Evolutionary conservation across 75 land plant species (phyloP).

Genomic region (Sequoiadendron giganteum): DNA sequence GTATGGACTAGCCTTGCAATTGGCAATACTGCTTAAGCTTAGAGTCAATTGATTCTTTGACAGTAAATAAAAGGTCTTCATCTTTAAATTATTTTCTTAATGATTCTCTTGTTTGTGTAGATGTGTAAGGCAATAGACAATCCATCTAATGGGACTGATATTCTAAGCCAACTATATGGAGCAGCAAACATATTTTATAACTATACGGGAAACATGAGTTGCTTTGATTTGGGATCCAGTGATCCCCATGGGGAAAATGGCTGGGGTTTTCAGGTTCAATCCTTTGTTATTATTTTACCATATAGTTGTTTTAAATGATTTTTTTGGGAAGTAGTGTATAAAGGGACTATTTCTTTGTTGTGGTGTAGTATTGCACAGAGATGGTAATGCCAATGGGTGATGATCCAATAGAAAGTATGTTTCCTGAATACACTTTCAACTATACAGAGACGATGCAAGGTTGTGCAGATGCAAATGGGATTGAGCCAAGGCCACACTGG

Average conservation of each 20-base stretch:
- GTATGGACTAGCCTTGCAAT: too few species aligned
- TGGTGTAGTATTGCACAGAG: slow-evolving; percentile 44
- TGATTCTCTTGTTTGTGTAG: slow-evolving; percentile 14
- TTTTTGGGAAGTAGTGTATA: not conserved
- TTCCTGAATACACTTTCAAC: slow-evolving; percentile 18
- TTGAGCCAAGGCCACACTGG: slow-evolving; percentile 34
- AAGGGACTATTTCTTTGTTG: not conserved
- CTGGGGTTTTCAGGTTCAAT: slow-evolving; percentile 28
- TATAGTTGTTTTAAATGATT: not conserved
- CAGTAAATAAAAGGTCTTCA: too few species aligned
- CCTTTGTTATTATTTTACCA: not conserved
- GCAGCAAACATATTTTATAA: slow-evolving; percentile 13
- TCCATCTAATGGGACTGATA: slow-evolving; percentile 17
- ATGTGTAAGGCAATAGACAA: slow-evolving; percentile 29
- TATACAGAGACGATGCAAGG: not conserved
- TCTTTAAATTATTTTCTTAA: too few species aligned
- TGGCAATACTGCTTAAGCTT: too few species aligned
- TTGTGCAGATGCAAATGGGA: slow-evolving; percentile 20
- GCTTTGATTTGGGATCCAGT: slow-evolving; percentile 20
- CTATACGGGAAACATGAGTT: slow-evolving; percentile 26
- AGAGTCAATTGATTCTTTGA: too few species aligned
- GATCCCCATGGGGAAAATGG: slow-evolving; percentile 23
- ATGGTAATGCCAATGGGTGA: slow-evolving; percentile 45
- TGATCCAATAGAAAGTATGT: slow-evolving; percentile 33
- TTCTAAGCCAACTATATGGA: not conserved